phyloP scores from a whole-genome alignment of 2,329 filamentous ascomycete genomes.

The Aspergillus sp. region DNA sequence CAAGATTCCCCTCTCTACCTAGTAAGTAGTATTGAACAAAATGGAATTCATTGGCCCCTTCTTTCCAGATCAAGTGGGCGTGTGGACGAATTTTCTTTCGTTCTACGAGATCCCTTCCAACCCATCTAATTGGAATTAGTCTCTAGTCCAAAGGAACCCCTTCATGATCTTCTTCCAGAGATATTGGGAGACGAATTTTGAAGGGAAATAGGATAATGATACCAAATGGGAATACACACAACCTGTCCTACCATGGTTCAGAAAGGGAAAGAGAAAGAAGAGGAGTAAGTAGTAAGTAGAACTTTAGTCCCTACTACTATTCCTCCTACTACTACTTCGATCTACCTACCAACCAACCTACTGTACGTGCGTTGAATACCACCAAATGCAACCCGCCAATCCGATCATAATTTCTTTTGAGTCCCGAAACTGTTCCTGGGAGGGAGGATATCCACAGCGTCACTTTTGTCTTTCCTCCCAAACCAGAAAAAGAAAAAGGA shows the following conservation, averaged over 20 bases:
- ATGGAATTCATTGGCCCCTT: neutral
- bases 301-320: neutral
- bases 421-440: neutral
- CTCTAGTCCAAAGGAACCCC: no score
- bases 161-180: neutral
- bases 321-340: neutral
- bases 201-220: neutral
- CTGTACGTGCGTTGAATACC: neutral
- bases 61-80: neutral
- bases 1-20: no score
- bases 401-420: neutral
- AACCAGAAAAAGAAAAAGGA: slow-evolving; percentile 5
- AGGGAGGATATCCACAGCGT: neutral
- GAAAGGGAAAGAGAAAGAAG: no score
- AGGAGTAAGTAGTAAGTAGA: neutral
- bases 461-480: neutral
- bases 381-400: neutral
- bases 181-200: neutral
- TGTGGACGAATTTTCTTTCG: neutral
- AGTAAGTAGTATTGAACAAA: no score
- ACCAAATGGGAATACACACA: neutral
- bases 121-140: neutral
- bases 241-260: no score
- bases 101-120: neutral
- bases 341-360: neutral